Percentiles rank a stretch among this genome's conserved stretches.
phyloP scores from a whole-genome alignment of 2,329 filamentous ascomycete species.

The Calonectria montana region DNA sequence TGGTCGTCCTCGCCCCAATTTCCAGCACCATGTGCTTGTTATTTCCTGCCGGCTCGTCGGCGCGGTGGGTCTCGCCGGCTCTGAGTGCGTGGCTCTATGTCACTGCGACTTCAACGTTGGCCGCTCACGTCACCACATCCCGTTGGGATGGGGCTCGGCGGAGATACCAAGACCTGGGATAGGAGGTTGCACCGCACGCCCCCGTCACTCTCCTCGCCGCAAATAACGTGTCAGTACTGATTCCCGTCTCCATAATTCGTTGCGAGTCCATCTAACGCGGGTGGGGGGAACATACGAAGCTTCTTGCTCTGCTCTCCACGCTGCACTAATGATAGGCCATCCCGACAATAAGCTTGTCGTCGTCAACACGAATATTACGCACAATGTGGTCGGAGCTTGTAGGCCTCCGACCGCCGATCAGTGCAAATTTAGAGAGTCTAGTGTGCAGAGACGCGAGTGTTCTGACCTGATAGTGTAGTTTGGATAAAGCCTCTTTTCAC shows the following conservation, averaged over 20 bases:
- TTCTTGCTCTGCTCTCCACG: constrained; percentile 3
- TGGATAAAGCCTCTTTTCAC: background rate
- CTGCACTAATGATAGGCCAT: background rate
- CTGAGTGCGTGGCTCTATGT: constrained; percentile 24
- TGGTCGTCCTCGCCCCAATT: background rate
- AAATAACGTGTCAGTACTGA: constrained; percentile 1
- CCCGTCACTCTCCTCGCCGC: background rate
- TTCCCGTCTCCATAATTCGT: constrained; percentile 12
- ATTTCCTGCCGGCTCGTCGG: background rate
- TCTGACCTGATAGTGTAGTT: background rate
- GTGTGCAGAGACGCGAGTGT: background rate
- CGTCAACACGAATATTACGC: background rate
- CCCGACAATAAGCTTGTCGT: background rate
- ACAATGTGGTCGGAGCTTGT: background rate
- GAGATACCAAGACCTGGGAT: background rate
- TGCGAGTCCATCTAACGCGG: background rate
- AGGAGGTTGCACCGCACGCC: background rate
- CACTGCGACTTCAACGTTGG: constrained; percentile 19
- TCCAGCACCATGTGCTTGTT: background rate
- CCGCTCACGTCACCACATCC: constrained; percentile 15
- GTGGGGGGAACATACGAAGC: constrained; percentile 16
- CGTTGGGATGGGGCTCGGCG: background rate
- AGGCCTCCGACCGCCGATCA: constrained; percentile 7
- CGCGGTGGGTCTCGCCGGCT: background rate
- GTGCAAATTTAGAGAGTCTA: background rate